Conservation (phyloP, 2,329 filamentous ascomycete genomes). For the Coniella vitis region DNA sequence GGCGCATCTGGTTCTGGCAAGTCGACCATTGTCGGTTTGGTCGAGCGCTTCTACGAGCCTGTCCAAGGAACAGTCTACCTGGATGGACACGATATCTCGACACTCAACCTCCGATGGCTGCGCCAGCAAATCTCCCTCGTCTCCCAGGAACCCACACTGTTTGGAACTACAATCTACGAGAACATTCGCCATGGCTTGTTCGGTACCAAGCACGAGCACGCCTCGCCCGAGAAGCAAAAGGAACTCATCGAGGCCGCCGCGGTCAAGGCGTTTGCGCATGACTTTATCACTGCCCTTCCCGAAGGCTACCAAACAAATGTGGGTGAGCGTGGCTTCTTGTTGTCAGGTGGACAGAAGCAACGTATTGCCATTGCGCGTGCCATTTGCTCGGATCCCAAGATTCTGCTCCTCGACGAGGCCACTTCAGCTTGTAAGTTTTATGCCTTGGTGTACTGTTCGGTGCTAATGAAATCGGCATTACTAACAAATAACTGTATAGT, state of each 20-base stretch:
- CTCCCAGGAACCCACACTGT: constrained; percentile 86
- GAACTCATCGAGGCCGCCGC: constrained; percentile 74
- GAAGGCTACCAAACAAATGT: constrained; percentile 91
- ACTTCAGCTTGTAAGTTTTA: constrained; percentile 38
- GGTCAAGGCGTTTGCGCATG: constrained; percentile 87
- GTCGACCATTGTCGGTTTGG: constrained; percentile 85
- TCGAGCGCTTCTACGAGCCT: constrained; percentile 91
- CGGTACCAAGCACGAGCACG: constrained; percentile 69
- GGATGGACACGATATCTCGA: constrained; percentile 75
- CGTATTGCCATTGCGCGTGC: constrained; percentile 91
- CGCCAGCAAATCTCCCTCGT: constrained; percentile 89
- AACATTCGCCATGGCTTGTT: constrained; percentile 91
- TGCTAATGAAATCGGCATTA: not conserved
- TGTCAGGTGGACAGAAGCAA: constrained; percentile 95
- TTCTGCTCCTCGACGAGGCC: constrained; percentile 89
- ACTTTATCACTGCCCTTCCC: constrained; percentile 76
- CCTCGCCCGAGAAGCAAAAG: constrained; percentile 58
- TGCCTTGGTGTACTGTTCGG: no score
- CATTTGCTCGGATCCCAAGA: constrained; percentile 83
- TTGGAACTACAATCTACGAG: constrained; percentile 79
- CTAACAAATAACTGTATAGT: constrained; percentile 48
- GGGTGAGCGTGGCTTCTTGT: constrained; percentile 86
- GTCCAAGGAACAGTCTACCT: constrained; percentile 72
- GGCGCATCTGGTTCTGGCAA: constrained; percentile 93
- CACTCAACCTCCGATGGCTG: constrained; percentile 81